A percentile compares a stretch with the other conserved stretches of the same genome.
Conservation (phyloP, 495 filamentous ascomycete species). For the Penicillium pulvis region DNA sequence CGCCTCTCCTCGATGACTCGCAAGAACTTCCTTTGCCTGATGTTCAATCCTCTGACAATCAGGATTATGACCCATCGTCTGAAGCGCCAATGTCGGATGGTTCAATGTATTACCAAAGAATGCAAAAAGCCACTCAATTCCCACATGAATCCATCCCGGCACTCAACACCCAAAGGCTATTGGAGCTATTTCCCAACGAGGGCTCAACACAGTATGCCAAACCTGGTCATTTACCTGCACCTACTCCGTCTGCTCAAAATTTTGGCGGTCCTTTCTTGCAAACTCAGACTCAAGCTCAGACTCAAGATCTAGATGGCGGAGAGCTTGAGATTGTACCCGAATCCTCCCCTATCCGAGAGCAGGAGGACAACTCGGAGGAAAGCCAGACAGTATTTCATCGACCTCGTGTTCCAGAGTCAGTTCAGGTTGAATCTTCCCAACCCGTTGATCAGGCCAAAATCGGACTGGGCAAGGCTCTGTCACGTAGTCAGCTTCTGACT, state of each 20-base stretch:
- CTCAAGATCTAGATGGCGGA: conserved; percentile 30
- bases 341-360: conserved; percentile 38
- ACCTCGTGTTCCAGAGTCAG: conserved; percentile 27
- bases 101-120: conserved; percentile 43
- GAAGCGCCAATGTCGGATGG: conserved; percentile 42
- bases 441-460: conserved; percentile 34
- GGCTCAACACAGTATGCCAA: conserved; percentile 25
- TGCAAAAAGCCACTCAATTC: conserved; percentile 45
- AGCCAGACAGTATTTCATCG: conserved; percentile 21
- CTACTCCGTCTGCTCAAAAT: not conserved
- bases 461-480: conserved; percentile 27
- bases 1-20: conserved; percentile 29
- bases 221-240: not conserved
- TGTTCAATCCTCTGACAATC: conserved; percentile 10
- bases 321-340: conserved; percentile 45
- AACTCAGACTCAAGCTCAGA: conserved; percentile 27
- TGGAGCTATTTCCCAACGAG: conserved; percentile 45
- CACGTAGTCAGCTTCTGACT: conserved; percentile 43
- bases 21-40: conserved; percentile 38
- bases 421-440: conserved; percentile 51
- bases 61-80: conserved; percentile 17
- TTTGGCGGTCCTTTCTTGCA: conserved; percentile 22
- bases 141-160: conserved; percentile 46
- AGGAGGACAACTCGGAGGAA: conserved; percentile 14
- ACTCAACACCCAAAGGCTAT: conserved; percentile 45